These are phyloP conservation scores for Dendrobium huoshanense DNA, from an alignment of 106 monocot species.

Conservation along the genomic window DNA sequence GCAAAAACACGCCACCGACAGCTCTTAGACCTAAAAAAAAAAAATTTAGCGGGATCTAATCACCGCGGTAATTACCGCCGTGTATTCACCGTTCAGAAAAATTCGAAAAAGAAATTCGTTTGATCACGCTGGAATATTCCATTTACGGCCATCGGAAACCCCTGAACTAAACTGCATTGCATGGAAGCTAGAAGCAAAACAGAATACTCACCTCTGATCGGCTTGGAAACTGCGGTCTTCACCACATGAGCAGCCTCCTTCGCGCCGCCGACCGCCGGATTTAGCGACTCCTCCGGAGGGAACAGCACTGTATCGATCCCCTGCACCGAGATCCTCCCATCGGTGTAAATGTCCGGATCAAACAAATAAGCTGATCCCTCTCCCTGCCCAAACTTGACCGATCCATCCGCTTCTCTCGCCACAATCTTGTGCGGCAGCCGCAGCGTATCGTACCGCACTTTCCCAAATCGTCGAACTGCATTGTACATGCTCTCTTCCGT, in stretches of 20 bases:
- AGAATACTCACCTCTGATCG: conserved; percentile 44
- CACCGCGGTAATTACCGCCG: background rate
- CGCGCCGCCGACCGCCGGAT: background rate
- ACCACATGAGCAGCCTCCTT: background rate
- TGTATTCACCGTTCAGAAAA: background rate
- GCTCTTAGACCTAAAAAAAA: background rate
- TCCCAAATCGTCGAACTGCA: conserved; percentile 84
- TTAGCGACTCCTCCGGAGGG: conserved; percentile 44
- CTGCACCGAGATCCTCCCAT: conserved; percentile 86
- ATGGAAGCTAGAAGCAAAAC: background rate
- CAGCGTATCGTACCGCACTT: conserved; percentile 82
- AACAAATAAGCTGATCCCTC: conserved; percentile 80
- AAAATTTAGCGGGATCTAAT: background rate
- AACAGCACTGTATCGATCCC: conserved; percentile 89
- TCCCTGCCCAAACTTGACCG: conserved; percentile 81
- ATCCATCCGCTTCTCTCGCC: conserved; percentile 82
- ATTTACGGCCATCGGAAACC: background rate
- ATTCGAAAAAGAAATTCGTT: background rate
- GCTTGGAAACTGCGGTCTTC: conserved; percentile 9
- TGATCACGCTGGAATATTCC: background rate
- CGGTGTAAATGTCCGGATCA: conserved; percentile 93
- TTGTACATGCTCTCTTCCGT: conserved; percentile 99
- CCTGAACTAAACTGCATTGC: background rate
- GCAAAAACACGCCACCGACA: background rate
- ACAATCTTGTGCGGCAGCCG: conserved; percentile 71